These are phyloP conservation scores for Podaxis sp. DNA, from an alignment of 768 basidiomycete genomes.

Conservation along the genomic window DNA sequence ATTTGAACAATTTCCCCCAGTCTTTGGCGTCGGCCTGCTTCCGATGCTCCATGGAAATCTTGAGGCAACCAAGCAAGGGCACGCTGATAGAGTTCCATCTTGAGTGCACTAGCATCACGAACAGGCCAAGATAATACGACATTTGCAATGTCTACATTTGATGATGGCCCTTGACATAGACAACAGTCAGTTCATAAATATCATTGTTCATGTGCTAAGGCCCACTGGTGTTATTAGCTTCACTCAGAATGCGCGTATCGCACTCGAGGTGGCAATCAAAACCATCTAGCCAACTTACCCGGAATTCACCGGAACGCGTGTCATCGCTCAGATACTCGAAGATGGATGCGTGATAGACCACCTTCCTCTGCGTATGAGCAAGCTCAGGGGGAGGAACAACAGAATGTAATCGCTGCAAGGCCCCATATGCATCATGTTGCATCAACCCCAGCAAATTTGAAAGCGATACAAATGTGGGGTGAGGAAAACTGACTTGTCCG, in stretches of 20 bases:
- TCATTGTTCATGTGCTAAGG: not conserved
- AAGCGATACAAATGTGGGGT: not conserved
- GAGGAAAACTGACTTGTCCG: not conserved
- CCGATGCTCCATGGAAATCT: not conserved
- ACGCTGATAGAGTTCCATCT: not conserved
- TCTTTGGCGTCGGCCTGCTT: not conserved
- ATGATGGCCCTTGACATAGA: not conserved
- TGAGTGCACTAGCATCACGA: not conserved
- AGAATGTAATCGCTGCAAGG: not conserved
- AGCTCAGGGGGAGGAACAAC: not conserved
- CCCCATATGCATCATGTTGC: not conserved
- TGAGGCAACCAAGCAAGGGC: not conserved
- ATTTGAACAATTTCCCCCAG: not conserved
- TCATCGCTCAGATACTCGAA: not conserved
- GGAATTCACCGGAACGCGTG: not conserved
- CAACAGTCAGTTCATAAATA: not conserved
- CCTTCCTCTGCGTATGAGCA: not conserved
- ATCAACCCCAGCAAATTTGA: not conserved
- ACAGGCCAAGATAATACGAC: not conserved
- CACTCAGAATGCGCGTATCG: not conserved
- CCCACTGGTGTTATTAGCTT: not conserved
- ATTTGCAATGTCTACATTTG: not conserved
- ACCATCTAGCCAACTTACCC: not conserved
- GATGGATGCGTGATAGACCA: not conserved
- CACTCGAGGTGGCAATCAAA: not conserved